Base-by-base conservation (phyloP, 371 early-diverging fungal species). In the Dinochytrium kinnereticum region DNA sequence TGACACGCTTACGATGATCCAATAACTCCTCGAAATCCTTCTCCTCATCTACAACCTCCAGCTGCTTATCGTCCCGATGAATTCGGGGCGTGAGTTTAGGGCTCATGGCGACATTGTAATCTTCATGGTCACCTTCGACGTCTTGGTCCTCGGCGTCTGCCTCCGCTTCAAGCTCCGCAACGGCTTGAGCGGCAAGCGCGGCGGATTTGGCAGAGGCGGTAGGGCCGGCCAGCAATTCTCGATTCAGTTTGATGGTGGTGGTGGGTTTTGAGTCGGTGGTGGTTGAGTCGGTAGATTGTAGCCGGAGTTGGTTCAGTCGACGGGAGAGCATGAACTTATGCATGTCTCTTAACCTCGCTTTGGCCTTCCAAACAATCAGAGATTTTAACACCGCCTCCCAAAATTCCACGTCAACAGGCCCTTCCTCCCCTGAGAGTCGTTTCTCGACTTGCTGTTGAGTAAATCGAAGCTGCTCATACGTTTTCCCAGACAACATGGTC, bases 331-430 rank as follows among this genome's bases (percentile, higher is more conserved):
- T 83, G 30, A 84, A 85, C 59, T 89, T 86, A 79, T 95, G 95
- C 89, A 93, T 93, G 38, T 85, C 85, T 36, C 85, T 83, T 28
- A 94, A 80, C 68, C 86, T 87, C 5, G 93, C 91, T 75, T 92
- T 93, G 15, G 96, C 92, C 79, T 92, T 94, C 85, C 91, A 93
- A 0, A 96, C 93, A 2, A 88, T 86, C 59, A 96, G 73, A 39
- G 90, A 89, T 55, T 90, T 89, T 50, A 95, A 78, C 17, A 93
- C 79, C 0, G 91, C 90, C 68, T 96, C 97, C 98, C 98, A 98
- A 78, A 95, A 98, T 53, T 96, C 98, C 0, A 94, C 92, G 79
- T 97, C 97, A 21, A 96, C 89, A 1, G 93, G 93, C 21, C 83
- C 89, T 13, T 59, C 71, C 36, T 85, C 89, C 39, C 76, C 76